A percentile compares a stretch with the other conserved stretches of the same genome.
phyloP scores from a whole-genome alignment of 371 early-diverging fungal genomes.

The Mucor plumbeus region DNA sequence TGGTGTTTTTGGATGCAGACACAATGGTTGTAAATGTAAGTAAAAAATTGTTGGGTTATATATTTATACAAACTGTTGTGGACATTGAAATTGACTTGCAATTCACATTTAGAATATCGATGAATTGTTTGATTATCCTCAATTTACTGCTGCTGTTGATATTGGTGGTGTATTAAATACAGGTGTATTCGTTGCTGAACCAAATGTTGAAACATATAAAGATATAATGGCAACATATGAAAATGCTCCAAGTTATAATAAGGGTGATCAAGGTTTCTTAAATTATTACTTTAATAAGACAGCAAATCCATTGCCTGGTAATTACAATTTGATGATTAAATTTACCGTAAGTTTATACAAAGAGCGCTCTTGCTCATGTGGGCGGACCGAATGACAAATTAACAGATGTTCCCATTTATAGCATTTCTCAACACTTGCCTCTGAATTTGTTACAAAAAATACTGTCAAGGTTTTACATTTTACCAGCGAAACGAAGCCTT shows the following conservation, averaged over 20 bases:
- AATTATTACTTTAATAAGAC: conserved; percentile 43
- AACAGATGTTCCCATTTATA: not conserved
- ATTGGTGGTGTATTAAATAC: conserved; percentile 45
- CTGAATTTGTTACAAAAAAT: conserved; percentile 25
- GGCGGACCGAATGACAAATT: not conserved
- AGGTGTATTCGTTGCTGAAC: conserved; percentile 45
- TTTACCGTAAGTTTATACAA: conserved; percentile 27
- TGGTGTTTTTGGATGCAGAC: conserved; percentile 46
- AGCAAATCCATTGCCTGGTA: conserved; percentile 30
- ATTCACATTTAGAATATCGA: conserved; percentile 25
- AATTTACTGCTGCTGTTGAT: conserved; percentile 40
- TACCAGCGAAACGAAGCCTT: conserved; percentile 46
- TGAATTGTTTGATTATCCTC: conserved; percentile 39
- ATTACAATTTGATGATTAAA: conserved; percentile 45
- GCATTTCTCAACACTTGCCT: conserved; percentile 35
- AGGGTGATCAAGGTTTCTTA: conserved; percentile 45
- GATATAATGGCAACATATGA: conserved; percentile 35
- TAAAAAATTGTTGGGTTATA: not conserved
- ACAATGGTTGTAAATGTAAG: conserved; percentile 41
- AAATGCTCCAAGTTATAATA: conserved; percentile 40
- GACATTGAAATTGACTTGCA: not conserved
- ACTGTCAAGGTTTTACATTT: conserved; percentile 39
- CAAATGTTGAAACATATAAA: conserved; percentile 28
- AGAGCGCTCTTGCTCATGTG: not conserved
- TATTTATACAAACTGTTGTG: no score